These are phyloP conservation scores for Phylloporus sp. DNA, from an alignment of 768 basidiomycete genomes.

Conservation along the genomic window DNA sequence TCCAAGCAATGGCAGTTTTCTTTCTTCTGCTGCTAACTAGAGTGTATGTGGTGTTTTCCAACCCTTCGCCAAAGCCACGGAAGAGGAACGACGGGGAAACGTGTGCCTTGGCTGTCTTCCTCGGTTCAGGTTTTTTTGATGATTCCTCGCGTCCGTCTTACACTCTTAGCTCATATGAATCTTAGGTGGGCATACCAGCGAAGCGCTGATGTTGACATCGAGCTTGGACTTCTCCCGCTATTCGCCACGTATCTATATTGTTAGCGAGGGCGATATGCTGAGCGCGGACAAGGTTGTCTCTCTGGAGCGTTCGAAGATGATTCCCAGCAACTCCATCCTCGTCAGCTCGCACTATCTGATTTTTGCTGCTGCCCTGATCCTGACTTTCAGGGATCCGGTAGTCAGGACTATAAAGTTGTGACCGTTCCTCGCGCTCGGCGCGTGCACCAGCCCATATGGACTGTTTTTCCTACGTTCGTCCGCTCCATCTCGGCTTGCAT, in stretches of 20 bases:
- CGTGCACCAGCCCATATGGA: constrained; percentile 76
- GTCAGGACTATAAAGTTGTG: constrained; percentile 44
- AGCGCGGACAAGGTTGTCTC: constrained; percentile 65
- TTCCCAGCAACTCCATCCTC: neutral
- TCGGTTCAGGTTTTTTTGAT: constrained; percentile 75
- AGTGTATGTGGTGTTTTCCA: constrained; percentile 16
- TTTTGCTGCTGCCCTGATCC: constrained; percentile 9
- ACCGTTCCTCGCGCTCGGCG: constrained; percentile 81
- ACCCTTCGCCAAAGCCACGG: constrained; percentile 7
- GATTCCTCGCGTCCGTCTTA: neutral
- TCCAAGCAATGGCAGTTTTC: constrained; percentile 5
- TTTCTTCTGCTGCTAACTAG: constrained; percentile 17
- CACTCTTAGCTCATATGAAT: constrained; percentile 8
- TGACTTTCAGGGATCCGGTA: constrained; percentile 3
- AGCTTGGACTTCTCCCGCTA: constrained; percentile 73
- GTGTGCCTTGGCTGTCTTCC: constrained; percentile 72
- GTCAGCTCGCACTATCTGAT: constrained; percentile 13
- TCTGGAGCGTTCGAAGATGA: constrained; percentile 46
- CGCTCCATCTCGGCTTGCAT: constrained; percentile 58
- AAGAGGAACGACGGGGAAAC: constrained; percentile 18
- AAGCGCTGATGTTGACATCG: constrained; percentile 70
- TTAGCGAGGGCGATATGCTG: constrained; percentile 76
- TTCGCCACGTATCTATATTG: constrained; percentile 70
- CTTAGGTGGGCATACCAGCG: constrained; percentile 90
- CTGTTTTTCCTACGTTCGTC: constrained; percentile 61